Evolutionary conservation across 2,329 filamentous ascomycete species (phyloP).

Genomic region (Penicillium verrucosum): DNA sequence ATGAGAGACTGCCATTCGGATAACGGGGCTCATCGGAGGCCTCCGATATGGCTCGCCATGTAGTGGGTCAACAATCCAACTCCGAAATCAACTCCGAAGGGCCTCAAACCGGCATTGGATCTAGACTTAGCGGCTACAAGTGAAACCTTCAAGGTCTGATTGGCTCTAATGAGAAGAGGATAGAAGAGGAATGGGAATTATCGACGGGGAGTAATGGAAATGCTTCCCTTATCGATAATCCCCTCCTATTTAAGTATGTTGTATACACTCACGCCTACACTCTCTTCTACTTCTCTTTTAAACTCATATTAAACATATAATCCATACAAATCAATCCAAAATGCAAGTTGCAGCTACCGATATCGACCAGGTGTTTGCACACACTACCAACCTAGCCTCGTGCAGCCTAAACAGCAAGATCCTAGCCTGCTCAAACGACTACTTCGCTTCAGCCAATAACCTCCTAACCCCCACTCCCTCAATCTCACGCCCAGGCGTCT

Average conservation of each 20-base stretch:
- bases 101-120: neutral
- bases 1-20: constrained; percentile 1
- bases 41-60: constrained; percentile 11
- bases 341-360: constrained; percentile 43
- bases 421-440: constrained; percentile 59
- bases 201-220: neutral
- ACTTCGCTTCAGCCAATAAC: constrained; percentile 59
- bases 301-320: neutral
- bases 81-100: constrained; percentile 3
- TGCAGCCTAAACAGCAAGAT: constrained; percentile 52
- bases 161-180: neutral
- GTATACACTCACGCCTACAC: neutral
- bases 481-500: constrained; percentile 56
- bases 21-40: constrained; percentile 20
- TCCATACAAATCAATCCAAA: neutral
- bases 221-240: constrained; percentile 10
- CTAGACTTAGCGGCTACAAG: neutral
- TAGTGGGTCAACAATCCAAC: constrained; percentile 10
- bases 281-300: neutral
- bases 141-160: neutral
- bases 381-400: constrained; percentile 50
- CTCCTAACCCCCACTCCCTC: constrained; percentile 57
- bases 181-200: neutral
- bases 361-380: constrained; percentile 55
- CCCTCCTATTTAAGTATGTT: constrained; percentile 4